Conservation (phyloP, 768 basidiomycete genomes). For the Lepiota subincarnata region DNA sequence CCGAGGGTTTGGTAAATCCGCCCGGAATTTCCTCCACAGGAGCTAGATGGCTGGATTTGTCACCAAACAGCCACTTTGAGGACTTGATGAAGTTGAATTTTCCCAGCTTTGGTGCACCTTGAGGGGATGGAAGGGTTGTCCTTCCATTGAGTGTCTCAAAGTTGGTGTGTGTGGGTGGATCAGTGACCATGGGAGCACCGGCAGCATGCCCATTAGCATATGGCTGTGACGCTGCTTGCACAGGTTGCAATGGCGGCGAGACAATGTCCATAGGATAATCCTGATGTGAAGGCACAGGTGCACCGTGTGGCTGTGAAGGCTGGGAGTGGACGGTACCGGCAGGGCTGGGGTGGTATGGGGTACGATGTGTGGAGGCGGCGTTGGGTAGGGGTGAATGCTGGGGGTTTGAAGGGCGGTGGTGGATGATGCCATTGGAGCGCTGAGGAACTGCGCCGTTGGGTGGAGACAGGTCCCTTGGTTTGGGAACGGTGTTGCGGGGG, state of each 20-base stretch:
- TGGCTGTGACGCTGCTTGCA: constrained; percentile 26
- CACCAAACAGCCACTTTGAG: constrained; percentile 76
- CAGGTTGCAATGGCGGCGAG: constrained; percentile 38
- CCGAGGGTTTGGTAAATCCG: constrained; percentile 32
- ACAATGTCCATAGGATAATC: constrained; percentile 64
- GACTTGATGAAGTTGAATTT: constrained; percentile 63
- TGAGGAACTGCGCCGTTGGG: constrained; percentile 32
- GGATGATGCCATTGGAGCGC: constrained; percentile 15
- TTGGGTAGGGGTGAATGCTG: constrained; percentile 48
- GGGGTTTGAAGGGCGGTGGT: constrained; percentile 31
- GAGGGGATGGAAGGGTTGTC: constrained; percentile 36
- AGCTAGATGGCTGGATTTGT: constrained; percentile 65
- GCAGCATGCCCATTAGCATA: constrained; percentile 44
- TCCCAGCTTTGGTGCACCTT: constrained; percentile 42
- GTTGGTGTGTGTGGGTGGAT: constrained; percentile 42
- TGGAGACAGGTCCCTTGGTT: constrained; percentile 27
- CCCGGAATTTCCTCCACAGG: constrained; percentile 68
- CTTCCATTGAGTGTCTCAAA: constrained; percentile 33
- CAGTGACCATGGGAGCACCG: constrained; percentile 49
- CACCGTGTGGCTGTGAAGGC: constrained; percentile 18
- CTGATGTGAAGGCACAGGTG: constrained; percentile 26
- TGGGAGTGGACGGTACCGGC: constrained; percentile 17
- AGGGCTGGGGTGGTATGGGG: constrained; percentile 43
- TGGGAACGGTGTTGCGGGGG: constrained; percentile 61
- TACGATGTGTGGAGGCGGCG: constrained; percentile 27